phyloP scores from a whole-genome alignment of 306 rosid species.

The Gastrolobium villosum region DNA sequence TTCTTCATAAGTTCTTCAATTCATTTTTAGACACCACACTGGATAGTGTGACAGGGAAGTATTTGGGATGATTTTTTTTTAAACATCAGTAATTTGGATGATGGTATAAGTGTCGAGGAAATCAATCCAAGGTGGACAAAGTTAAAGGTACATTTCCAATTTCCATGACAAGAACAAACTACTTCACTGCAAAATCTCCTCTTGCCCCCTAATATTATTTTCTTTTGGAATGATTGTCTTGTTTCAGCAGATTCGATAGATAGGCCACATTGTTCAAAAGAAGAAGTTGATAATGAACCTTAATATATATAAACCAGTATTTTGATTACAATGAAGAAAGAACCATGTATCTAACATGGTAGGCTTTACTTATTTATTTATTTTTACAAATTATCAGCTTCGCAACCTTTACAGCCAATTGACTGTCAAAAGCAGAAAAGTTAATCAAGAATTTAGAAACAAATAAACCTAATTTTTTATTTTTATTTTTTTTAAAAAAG shows the following conservation, averaged over 20 bases:
- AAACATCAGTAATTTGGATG: constrained; percentile 34
- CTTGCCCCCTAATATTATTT: constrained; percentile 21
- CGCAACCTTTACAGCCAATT: too few relatives aligned
- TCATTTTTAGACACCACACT: constrained; percentile 32
- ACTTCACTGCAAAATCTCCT: constrained; percentile 24
- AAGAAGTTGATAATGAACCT: neutral
- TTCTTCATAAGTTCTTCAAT: neutral
- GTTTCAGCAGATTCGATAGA: neutral
- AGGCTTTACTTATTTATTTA: neutral
- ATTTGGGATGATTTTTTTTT: neutral
- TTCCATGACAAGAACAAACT: constrained; percentile 28
- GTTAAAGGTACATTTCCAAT: constrained; percentile 16
- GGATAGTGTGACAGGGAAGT: neutral
- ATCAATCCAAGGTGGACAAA: constrained; percentile 20
- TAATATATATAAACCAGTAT: neutral
- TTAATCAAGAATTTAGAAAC: too few relatives aligned
- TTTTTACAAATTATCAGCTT: neutral
- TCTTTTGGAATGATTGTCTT: constrained; percentile 33
- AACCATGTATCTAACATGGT: neutral
- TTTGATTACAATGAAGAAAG: constrained; percentile 16
- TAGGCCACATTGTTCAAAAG: constrained; percentile 6
- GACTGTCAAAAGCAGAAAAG: too few relatives aligned
- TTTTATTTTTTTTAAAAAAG: too few relatives aligned
- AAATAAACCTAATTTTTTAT: too few relatives aligned
- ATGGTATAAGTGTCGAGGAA: constrained; percentile 32